Evolutionary conservation across 148 eudicot genomes (phyloP).

Genomic region (Amaranthus cruentus): DNA sequence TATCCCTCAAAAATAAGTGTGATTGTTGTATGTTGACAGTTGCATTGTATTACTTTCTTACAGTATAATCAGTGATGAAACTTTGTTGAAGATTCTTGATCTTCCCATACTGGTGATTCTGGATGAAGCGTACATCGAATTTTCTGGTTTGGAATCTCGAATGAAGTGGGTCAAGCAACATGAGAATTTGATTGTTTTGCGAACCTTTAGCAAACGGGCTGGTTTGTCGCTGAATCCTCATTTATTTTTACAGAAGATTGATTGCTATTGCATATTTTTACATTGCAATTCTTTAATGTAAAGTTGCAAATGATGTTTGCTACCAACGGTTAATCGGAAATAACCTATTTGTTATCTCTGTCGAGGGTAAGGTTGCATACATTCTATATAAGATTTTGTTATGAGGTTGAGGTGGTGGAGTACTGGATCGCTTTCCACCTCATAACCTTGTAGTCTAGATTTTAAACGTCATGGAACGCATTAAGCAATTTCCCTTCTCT

Average conservation of each 20-base stretch:
- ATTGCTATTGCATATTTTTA: neutral
- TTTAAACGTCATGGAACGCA: no score
- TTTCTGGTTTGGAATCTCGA: conserved; percentile 73
- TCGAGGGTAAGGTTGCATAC: no score
- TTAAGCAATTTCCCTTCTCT: no score
- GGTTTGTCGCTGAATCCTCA: conserved; percentile 38
- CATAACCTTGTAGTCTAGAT: no score
- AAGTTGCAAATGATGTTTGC: no score
- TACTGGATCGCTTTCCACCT: no score
- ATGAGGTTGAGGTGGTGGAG: no score
- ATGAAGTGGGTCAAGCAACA: conserved; percentile 94
- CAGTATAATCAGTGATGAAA: conserved; percentile 80
- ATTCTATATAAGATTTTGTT: no score
- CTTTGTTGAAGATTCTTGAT: conserved; percentile 62
- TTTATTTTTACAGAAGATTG: neutral
- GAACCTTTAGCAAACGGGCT: conserved; percentile 95
- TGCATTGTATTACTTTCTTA: conserved; percentile 7
- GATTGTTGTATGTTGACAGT: conserved; percentile 12
- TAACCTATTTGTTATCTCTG: no score
- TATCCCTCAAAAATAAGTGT: neutral
- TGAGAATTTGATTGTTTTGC: conserved; percentile 88
- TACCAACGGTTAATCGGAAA: no score
- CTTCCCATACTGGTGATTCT: conserved; percentile 79
- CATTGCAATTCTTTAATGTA: neutral
- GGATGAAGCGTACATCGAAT: conserved; percentile 96